Evolutionary conservation across 1,284 basidiomycete genomes (phyloP), one percentile per base, ranked within the genome.

Genomic region (Somion occarium): DNA sequence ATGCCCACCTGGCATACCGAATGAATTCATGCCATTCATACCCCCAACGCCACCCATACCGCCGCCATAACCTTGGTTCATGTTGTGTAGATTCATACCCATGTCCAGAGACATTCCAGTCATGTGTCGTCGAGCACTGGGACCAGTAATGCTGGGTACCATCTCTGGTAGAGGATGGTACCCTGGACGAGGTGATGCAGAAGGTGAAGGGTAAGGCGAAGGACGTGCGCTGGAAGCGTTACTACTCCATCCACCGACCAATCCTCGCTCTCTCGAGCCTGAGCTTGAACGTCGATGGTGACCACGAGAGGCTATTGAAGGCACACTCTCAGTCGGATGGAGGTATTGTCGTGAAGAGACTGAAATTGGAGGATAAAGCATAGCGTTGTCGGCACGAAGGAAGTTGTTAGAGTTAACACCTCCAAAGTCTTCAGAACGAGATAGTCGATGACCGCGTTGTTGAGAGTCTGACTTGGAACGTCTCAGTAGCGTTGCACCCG

Each of bases 261-360:
- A 56, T 69, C 72, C 66, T 48, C 75, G 76, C 38, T 74, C 73
- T 4, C 80, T 73, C 13, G 78, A 76, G 19, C 80, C 80, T n/a
- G 76, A 79, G 1, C 79, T 80, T n/a, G 80, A 73, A 39, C 82
- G 76, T 12, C 82, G 74, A 56, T 75, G 74, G 61, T 85, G 83
- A 2, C 73, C 73, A 7, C 71, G 68, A n/a, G 51, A 44, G 11
- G 50, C 27, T 54, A 76, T 73, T 48, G 69, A 60, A n/a, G 70
- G 66, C 18, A 71, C 57, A 15, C 63, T 53, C 49, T 76, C 70
- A 23, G 67, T 62, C 11, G 75, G 74, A 52, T 73, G 71, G 43
- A 78, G 64, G 64, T 63, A 78, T 49, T 76, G 74, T 55, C 69
- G 37, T 38, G 70, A 68, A 27, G 72, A 64, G 13, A 66, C 69